Percentiles rank a stretch among this genome's conserved stretches.
Conservation (phyloP, 176 grass and related monocot genomes). For the Triticum timopheevii region DNA sequence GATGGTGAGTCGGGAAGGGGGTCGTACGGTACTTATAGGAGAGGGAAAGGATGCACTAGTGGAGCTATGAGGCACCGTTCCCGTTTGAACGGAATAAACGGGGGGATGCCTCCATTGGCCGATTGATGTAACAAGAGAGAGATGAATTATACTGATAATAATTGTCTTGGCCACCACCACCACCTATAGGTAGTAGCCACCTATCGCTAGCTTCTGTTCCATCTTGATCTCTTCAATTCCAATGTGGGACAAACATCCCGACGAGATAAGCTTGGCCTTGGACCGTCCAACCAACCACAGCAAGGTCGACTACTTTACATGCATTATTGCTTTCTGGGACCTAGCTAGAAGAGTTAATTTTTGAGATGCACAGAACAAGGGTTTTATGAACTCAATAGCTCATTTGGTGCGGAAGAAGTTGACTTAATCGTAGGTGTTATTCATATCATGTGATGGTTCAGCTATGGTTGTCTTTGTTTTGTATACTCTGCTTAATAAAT, state of each 20-base stretch:
- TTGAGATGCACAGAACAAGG: neutral
- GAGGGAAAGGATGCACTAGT: slow-evolving; percentile 24
- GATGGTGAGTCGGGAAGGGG: slow-evolving; percentile 44
- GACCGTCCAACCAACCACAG: slow-evolving; percentile 29
- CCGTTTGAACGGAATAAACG: slow-evolving; percentile 80
- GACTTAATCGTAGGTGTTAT: too few relatives aligned
- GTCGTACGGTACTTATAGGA: slow-evolving; percentile 68
- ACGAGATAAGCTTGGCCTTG: slow-evolving; percentile 38
- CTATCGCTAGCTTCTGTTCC: slow-evolving; percentile 49
- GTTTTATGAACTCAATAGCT: neutral
- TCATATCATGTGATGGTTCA: too few relatives aligned
- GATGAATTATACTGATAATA: slow-evolving; percentile 16
- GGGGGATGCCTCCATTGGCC: slow-evolving; percentile 53
- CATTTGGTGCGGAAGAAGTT: neutral
- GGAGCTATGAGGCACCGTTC: neutral
- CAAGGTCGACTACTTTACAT: neutral
- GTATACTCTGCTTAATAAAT: too few relatives aligned
- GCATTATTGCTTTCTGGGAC: slow-evolving; percentile 7
- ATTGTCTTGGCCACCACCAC: slow-evolving; percentile 28
- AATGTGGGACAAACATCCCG: slow-evolving; percentile 37
- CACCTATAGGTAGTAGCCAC: slow-evolving; percentile 40
- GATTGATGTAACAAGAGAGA: slow-evolving; percentile 35
- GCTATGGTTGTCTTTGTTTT: too few relatives aligned
- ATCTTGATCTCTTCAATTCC: slow-evolving; percentile 31
- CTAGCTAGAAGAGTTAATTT: neutral